Conservation (phyloP, 345 rosid genomes). For the Gossypium bickii region DNA sequence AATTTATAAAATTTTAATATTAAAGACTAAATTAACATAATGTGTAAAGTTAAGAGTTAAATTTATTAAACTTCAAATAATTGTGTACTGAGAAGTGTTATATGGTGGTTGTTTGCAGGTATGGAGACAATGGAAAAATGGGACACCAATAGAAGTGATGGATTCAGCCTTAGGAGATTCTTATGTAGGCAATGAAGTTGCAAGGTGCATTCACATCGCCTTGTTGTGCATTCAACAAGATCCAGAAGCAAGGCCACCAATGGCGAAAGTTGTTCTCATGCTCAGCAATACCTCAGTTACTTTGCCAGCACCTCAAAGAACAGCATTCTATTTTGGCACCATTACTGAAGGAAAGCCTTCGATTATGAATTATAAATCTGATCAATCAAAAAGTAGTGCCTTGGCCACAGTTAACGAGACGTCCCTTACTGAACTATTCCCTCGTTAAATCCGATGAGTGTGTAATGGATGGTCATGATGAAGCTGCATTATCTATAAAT, state of each 20-base stretch:
- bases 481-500: too few species aligned
- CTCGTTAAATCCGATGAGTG: constrained; percentile 4
- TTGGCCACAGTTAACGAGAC: constrained; percentile 8
- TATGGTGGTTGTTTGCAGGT: background rate
- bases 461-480: too few species aligned
- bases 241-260: constrained; percentile 1
- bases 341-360: background rate
- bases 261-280: constrained; percentile 14
- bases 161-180: background rate
- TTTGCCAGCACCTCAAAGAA: constrained; percentile 19
- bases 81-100: background rate
- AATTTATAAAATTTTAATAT: too few species aligned
- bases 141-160: background rate
- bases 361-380: background rate
- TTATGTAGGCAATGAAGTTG: constrained; percentile 5
- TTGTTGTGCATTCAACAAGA: constrained; percentile 13
- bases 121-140: constrained; percentile 14
- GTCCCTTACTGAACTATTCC: constrained; percentile 10
- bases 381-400: background rate
- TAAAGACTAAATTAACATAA: too few species aligned
- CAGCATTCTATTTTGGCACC: constrained; percentile 18
- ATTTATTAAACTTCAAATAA: too few species aligned
- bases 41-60: too few species aligned
- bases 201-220: constrained; percentile 12
- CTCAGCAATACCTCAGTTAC: constrained; percentile 21